Conservation (phyloP, 1,284 basidiomycete species). For the Austroboletus niveus region DNA sequence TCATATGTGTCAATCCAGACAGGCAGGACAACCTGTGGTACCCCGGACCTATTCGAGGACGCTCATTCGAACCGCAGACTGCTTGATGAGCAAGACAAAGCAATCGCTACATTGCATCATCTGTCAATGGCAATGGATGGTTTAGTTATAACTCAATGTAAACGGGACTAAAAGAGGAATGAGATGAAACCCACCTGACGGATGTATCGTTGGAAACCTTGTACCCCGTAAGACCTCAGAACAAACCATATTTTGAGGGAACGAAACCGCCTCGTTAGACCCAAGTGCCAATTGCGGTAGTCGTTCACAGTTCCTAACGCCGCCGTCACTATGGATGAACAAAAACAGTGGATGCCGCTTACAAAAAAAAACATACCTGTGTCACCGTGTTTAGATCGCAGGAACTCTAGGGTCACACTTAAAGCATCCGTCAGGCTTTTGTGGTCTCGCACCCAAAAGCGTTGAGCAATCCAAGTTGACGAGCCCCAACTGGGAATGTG, state of each 20-base stretch:
- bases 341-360: too few species aligned
- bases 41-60: slow-evolving; percentile 2
- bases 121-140: slow-evolving; percentile 35
- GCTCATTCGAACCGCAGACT: slow-evolving; percentile 29
- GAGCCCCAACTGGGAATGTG: slow-evolving; percentile 66
- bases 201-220: slow-evolving; percentile 78
- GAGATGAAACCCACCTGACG: slow-evolving; percentile 35
- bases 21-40: background rate
- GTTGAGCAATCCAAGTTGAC: slow-evolving; percentile 86
- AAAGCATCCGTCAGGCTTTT: slow-evolving; percentile 76
- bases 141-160: too few species aligned
- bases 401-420: slow-evolving; percentile 84
- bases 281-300: slow-evolving; percentile 92
- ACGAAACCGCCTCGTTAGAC: slow-evolving; percentile 87
- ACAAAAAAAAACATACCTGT: slow-evolving; percentile 43
- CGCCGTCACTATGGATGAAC: background rate
- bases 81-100: slow-evolving; percentile 59
- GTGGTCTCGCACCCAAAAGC: slow-evolving; percentile 76
- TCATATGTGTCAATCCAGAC: slow-evolving; percentile 19
- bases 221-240: slow-evolving; percentile 74
- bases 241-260: slow-evolving; percentile 95
- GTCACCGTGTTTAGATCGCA: slow-evolving; percentile 75
- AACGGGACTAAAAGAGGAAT: background rate
- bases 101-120: slow-evolving; percentile 59
- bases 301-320: slow-evolving; percentile 76